phyloP scores from a whole-genome alignment of 106 monocot species.

The Xerophyta viscosa region DNA sequence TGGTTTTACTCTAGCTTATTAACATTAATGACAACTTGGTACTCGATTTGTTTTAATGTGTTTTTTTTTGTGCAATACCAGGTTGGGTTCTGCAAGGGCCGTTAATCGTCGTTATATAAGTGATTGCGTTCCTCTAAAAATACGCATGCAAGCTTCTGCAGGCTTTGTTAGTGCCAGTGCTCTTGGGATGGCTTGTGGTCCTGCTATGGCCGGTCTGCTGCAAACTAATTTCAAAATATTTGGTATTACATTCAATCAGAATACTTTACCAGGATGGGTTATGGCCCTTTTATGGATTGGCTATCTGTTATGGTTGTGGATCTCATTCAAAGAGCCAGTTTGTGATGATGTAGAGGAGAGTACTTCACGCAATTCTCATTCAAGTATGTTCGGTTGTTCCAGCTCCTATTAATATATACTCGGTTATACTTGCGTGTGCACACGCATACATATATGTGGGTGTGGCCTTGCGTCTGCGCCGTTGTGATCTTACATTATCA shows the following conservation, averaged over 20 bases:
- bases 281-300: slow-evolving; percentile 33
- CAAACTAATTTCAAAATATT: slow-evolving; percentile 30
- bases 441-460: no score
- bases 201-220: slow-evolving; percentile 38
- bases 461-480: no score
- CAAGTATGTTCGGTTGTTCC: no score
- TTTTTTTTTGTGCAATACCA: no score
- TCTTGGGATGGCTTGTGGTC: slow-evolving; percentile 48
- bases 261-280: slow-evolving; percentile 38
- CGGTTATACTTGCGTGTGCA: no score
- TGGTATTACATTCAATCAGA: slow-evolving; percentile 25
- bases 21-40: no score
- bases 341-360: slow-evolving; percentile 12
- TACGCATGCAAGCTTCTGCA: slow-evolving; percentile 43
- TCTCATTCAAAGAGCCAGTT: slow-evolving; percentile 35
- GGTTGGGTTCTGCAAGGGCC: slow-evolving; percentile 48
- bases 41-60: no score
- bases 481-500: no score
- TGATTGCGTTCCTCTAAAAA: slow-evolving; percentile 38
- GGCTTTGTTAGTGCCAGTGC: slow-evolving; percentile 50
- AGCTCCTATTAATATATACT: no score
- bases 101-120: slow-evolving; percentile 42
- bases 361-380: slow-evolving; percentile 1
- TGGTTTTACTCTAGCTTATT: no score
- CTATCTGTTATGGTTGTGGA: slow-evolving; percentile 36